A percentile compares a stretch with the other conserved stretches of the same genome.
phyloP scores from a whole-genome alignment of 768 basidiomycete species.

The Boletus eberwhitei region DNA sequence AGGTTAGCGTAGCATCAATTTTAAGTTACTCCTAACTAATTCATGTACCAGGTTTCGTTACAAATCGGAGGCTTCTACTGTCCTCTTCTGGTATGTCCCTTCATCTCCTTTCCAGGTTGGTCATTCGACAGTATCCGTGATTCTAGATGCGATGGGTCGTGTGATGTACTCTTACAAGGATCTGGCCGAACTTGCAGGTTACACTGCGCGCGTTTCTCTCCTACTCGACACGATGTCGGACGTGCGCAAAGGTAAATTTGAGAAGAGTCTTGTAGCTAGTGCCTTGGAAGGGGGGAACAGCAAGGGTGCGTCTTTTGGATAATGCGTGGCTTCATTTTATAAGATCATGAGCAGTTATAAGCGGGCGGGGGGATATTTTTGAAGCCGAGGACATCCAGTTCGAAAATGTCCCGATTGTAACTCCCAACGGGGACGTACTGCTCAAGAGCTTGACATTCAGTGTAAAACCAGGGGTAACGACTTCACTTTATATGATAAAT shows the following conservation, averaged over 20 bases:
- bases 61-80: conserved; percentile 85
- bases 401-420: conserved; percentile 91
- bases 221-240: conserved; percentile 91
- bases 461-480: conserved; percentile 75
- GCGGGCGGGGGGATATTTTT: conserved; percentile 73
- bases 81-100: conserved; percentile 70
- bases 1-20: conserved; percentile 42
- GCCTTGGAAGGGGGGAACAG: conserved; percentile 71
- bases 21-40: background rate
- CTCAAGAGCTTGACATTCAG: conserved; percentile 82
- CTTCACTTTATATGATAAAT: background rate
- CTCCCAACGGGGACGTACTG: conserved; percentile 92
- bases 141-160: conserved; percentile 84
- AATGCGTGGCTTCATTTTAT: background rate
- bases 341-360: conserved; percentile 54
- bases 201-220: conserved; percentile 86
- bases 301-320: conserved; percentile 50
- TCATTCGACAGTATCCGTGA: background rate
- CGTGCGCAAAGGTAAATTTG: conserved; percentile 76
- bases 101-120: background rate
- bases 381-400: conserved; percentile 90
- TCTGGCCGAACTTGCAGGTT: conserved; percentile 91
- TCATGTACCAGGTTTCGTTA: conserved; percentile 74
- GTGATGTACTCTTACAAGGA: conserved; percentile 99
- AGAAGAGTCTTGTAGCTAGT: conserved; percentile 83